These are phyloP conservation scores for Brassica balearica DNA, from an alignment of 441 rosid species.

Conservation along the genomic window DNA sequence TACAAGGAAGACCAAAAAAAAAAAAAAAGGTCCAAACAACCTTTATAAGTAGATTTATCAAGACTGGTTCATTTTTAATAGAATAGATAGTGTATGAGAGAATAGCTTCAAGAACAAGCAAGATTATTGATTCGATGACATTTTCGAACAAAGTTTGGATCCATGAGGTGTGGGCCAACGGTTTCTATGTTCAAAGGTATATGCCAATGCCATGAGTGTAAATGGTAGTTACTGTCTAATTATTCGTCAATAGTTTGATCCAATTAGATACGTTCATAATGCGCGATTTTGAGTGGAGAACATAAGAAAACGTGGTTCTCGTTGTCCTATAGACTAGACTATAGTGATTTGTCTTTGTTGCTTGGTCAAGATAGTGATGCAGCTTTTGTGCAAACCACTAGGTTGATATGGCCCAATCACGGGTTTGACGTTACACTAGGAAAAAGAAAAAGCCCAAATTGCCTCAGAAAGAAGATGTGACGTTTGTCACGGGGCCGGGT, in stretches of 20 bases:
- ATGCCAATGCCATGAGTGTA: slow-evolving; percentile 10
- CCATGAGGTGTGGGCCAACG: slow-evolving; percentile 14
- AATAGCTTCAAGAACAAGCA: slow-evolving; percentile 38
- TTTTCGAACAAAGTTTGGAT: slow-evolving; percentile 3
- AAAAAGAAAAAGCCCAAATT: background rate
- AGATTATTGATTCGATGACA: slow-evolving; percentile 21
- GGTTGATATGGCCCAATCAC: slow-evolving; percentile 3
- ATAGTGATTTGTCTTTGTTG: background rate
- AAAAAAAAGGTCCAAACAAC: too few species aligned
- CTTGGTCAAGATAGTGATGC: slow-evolving; percentile 17
- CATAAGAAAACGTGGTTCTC: slow-evolving; percentile 8
- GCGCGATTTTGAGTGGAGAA: slow-evolving; percentile 10
- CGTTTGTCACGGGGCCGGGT: background rate
- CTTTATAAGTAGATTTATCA: too few species aligned
- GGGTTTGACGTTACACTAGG: background rate
- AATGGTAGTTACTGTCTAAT: slow-evolving; percentile 30
- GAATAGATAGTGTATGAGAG: background rate
- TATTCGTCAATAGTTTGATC: slow-evolving; percentile 9
- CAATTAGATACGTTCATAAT: slow-evolving; percentile 19
- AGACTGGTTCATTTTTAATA: too few species aligned
- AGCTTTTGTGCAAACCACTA: background rate
- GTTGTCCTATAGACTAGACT: background rate
- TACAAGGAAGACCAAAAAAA: too few species aligned
- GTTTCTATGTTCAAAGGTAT: slow-evolving; percentile 25
- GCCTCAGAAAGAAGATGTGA: background rate